Percentiles rank a stretch among this genome's conserved stretches.
phyloP scores from a whole-genome alignment of 2,329 filamentous ascomycete genomes.

The Endoconidiophora laricicola region DNA sequence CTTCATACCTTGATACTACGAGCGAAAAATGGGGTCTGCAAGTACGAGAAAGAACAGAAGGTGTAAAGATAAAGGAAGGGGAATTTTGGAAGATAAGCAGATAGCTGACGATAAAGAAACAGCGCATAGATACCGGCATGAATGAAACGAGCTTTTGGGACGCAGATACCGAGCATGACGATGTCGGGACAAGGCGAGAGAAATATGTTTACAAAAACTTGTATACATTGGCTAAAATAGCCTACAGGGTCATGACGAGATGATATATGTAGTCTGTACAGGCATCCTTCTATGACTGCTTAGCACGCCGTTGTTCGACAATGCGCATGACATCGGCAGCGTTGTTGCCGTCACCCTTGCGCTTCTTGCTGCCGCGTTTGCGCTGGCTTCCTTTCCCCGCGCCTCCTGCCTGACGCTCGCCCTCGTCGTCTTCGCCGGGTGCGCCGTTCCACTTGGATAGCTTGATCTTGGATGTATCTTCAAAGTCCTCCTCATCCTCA shows the following conservation, averaged over 20 bases:
- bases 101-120: neutral
- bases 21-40: no score
- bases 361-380: constrained; percentile 57
- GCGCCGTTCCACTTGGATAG: constrained; percentile 43
- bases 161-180: no score
- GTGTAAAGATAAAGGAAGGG: no score
- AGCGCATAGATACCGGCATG: neutral
- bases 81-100: no score
- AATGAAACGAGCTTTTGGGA: no score
- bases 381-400: constrained; percentile 27
- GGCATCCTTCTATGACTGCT: neutral
- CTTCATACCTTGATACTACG: no score
- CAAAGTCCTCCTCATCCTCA: constrained; percentile 76
- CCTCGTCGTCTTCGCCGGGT: constrained; percentile 32
- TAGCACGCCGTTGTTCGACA: constrained; percentile 38
- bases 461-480: constrained; percentile 41
- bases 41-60: no score
- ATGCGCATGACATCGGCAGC: constrained; percentile 66
- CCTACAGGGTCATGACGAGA: no score
- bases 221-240: no score
- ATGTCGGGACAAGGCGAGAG: no score
- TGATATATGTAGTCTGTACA: neutral
- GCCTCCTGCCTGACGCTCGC: constrained; percentile 24
- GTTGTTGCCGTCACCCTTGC: constrained; percentile 63
- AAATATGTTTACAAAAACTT: no score